phyloP scores from a whole-genome alignment of 306 rosid species.

The Myrica gale region DNA sequence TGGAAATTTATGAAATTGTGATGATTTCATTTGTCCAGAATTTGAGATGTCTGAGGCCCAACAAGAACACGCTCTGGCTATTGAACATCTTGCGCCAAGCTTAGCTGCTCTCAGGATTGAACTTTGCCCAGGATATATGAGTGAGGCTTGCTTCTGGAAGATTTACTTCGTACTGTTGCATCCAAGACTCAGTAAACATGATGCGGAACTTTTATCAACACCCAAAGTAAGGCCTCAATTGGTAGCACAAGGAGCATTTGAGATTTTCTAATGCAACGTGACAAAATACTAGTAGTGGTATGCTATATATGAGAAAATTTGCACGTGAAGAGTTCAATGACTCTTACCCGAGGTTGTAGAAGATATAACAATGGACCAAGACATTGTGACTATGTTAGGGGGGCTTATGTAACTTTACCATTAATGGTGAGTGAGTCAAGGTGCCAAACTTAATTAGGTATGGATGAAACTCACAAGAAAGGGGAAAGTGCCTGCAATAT shows the following conservation, averaged over 20 bases:
- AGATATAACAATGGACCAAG: background rate
- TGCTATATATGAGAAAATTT: background rate
- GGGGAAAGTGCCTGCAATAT: too few relatives aligned
- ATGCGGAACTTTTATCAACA: slow-evolving; percentile 67
- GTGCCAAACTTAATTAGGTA: background rate
- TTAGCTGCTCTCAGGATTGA: slow-evolving; percentile 83
- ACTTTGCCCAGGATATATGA: slow-evolving; percentile 81
- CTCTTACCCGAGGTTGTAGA: background rate
- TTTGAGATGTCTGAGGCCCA: slow-evolving; percentile 82
- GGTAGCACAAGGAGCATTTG: background rate
- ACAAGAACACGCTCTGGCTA: slow-evolving; percentile 85
- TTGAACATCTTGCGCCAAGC: slow-evolving; percentile 68
- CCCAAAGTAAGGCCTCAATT: slow-evolving; percentile 50
- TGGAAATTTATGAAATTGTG: slow-evolving; percentile 2
- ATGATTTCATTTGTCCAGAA: slow-evolving; percentile 33
- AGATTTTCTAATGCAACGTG: background rate
- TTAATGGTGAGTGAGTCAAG: background rate
- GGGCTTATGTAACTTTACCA: too few relatives aligned
- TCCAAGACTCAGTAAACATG: slow-evolving; percentile 61
- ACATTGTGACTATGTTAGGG: too few relatives aligned
- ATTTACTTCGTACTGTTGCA: slow-evolving; percentile 79
- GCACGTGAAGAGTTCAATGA: background rate
- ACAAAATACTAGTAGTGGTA: background rate
- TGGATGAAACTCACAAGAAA: background rate
- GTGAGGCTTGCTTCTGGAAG: slow-evolving; percentile 76